phyloP scores from a whole-genome alignment of 2,329 filamentous ascomycete species.

The Trichophyton equinum region DNA sequence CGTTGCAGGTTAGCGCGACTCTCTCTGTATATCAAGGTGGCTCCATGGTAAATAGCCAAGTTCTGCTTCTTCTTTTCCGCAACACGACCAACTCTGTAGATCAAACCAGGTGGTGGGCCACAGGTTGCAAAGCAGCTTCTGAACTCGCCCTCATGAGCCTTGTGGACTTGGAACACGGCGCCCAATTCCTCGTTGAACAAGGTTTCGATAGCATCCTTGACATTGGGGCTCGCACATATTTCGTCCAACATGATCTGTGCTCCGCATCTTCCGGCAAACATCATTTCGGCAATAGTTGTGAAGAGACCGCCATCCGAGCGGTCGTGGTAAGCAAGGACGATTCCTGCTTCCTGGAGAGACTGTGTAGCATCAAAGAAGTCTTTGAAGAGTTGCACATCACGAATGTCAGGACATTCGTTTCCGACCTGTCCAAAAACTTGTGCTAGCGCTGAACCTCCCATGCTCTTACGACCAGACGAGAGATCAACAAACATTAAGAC shows the following conservation, averaged over 20 bases:
- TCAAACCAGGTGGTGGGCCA: slow-evolving; percentile 66
- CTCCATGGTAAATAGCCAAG: slow-evolving; percentile 60
- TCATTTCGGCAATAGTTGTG: slow-evolving; percentile 89
- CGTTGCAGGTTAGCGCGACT: slow-evolving; percentile 65
- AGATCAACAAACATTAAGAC: slow-evolving; percentile 85
- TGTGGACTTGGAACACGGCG: slow-evolving; percentile 87
- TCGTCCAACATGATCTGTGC: slow-evolving; percentile 73
- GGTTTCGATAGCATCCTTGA: slow-evolving; percentile 55
- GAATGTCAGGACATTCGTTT: slow-evolving; percentile 72
- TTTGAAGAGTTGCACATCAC: slow-evolving; percentile 64
- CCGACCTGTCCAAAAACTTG: slow-evolving; percentile 82
- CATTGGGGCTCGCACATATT: slow-evolving; percentile 45
- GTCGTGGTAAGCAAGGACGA: slow-evolving; percentile 90
- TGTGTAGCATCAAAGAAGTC: slow-evolving; percentile 86
- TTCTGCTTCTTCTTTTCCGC: slow-evolving; percentile 56
- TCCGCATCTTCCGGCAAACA: slow-evolving; percentile 89
- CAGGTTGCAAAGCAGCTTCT: slow-evolving; percentile 82
- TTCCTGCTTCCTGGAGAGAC: slow-evolving; percentile 50
- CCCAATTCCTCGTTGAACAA: slow-evolving; percentile 96
- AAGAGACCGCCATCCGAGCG: slow-evolving; percentile 85
- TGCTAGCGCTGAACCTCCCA: slow-evolving; percentile 83
- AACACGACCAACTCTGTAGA: slow-evolving; percentile 73
- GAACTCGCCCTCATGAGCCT: slow-evolving; percentile 72
- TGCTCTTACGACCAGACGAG: slow-evolving; percentile 61
- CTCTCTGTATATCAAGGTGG: slow-evolving; percentile 55